Percentiles rank a stretch among this genome's conserved stretches.
Evolutionary conservation across 2,329 filamentous ascomycete species (phyloP).

Genomic region (Conoideocrella luteorostrata): DNA sequence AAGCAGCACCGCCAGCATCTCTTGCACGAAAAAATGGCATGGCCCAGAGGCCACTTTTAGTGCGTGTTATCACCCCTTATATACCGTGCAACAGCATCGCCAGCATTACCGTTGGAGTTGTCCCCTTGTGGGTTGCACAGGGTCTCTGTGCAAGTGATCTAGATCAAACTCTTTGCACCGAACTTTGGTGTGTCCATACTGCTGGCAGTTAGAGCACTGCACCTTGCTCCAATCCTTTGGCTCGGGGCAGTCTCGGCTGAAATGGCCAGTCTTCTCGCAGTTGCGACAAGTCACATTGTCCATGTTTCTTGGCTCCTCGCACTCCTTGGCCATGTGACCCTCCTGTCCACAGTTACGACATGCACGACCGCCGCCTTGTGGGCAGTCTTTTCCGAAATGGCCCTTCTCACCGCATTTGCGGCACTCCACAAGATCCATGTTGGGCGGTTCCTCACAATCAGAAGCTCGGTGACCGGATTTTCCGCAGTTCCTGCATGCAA

Average conservation of each 20-base stretch:
- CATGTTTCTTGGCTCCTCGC: constrained; percentile 38
- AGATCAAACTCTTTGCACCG: constrained; percentile 31
- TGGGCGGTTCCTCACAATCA: constrained; percentile 53
- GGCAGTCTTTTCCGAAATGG: constrained; percentile 59
- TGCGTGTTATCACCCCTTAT: too few species aligned
- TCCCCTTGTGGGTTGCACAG: constrained; percentile 3
- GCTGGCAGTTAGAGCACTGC: constrained; percentile 31
- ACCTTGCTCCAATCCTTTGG: constrained; percentile 39
- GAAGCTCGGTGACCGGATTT: constrained; percentile 43
- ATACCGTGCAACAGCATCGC: too few species aligned
- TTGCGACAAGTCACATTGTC: constrained; percentile 50
- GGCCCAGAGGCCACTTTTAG: too few species aligned
- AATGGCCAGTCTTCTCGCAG: constrained; percentile 56
- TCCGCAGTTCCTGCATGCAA: constrained; percentile 63
- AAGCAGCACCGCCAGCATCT: too few species aligned
- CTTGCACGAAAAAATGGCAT: too few species aligned
- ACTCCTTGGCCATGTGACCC: constrained; percentile 50
- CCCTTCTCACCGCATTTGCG: constrained; percentile 57
- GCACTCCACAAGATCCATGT: constrained; percentile 57
- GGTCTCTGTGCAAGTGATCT: too few species aligned
- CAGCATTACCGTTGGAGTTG: constrained; percentile 8
- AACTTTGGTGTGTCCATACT: constrained; percentile 33
- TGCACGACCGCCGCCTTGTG: constrained; percentile 47
- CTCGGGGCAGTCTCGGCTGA: constrained; percentile 55
- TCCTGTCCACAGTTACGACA: constrained; percentile 60